A percentile compares a stretch with the other conserved stretches of the same genome.
Evolutionary conservation across 106 monocot genomes (phyloP).

Genomic region (Phalaenopsis aphrodite): DNA sequence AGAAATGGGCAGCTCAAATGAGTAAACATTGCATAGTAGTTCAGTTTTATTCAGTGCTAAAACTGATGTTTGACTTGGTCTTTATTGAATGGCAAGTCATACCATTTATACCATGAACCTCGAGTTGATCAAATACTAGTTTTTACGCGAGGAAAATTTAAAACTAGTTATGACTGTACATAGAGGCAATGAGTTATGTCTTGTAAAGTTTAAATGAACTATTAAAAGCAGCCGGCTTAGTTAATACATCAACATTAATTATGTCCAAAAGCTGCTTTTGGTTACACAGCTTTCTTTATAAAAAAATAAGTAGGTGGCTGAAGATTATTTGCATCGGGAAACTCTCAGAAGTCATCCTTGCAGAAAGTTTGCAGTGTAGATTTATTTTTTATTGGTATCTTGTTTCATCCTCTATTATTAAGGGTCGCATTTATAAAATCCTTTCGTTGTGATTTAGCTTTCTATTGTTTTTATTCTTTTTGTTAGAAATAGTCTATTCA

Average conservation of each 20-base stretch:
- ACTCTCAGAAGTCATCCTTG: not conserved
- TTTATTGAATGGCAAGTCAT: too few relatives aligned
- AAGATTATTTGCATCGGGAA: not conserved
- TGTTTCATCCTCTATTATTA: not conserved
- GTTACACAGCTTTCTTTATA: not conserved
- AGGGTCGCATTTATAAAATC: not conserved
- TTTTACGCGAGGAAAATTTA: too few relatives aligned
- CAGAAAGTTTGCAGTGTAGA: not conserved
- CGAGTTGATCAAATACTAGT: too few relatives aligned
- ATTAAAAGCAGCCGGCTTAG: too few relatives aligned
- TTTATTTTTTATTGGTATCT: not conserved
- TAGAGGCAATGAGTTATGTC: too few relatives aligned
- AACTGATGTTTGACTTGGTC: too few relatives aligned
- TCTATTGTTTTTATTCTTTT: not conserved
- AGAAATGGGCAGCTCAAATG: too few relatives aligned
- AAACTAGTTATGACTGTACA: too few relatives aligned
- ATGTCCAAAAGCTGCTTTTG: not conserved
- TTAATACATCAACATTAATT: not conserved
- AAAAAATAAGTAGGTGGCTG: not conserved
- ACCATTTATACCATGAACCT: too few relatives aligned
- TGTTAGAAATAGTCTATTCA: not conserved
- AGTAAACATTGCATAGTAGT: too few relatives aligned
- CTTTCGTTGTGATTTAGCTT: not conserved
- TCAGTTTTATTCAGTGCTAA: too few relatives aligned
- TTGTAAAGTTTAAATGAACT: too few relatives aligned